Base-by-base conservation (phyloP, 2,329 filamentous ascomycete species). In the Fusarium incarnatum region DNA sequence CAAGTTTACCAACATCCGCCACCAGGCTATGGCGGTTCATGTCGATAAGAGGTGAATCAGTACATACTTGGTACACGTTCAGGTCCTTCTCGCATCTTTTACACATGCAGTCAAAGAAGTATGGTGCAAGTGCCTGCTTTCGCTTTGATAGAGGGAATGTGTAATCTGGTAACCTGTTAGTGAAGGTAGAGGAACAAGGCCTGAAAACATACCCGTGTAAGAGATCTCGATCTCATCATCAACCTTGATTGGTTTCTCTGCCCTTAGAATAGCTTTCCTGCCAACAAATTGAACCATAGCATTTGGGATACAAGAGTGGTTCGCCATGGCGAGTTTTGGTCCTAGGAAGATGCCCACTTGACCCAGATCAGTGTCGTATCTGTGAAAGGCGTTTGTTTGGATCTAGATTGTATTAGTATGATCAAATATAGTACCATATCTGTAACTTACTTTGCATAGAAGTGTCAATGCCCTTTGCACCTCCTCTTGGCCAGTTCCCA, bases 231-330 rank as follows among this genome's bases (percentile, higher is more conserved):
- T 83, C 78, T 90, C 86, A 27, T 89, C 84, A 10, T 83, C 87
- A 32, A 80, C 74, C 16, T 80, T 72, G 44, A 91, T 88, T 5
- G 80, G 76, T 23, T 72, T 76, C 56, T 85, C 81, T 3, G 88
- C 86, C 40, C 84, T 81, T 16, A 91, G 77, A 5, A 85, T 77
- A 5, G 87, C 84, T 6, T 77, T 81, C 8, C 87, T 82, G 6
- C 85, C 85, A 41, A 83, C 71, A 55, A 90, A 89, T 45, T 85
- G 82, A 18, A 91, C 85, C 49, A 84, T 80, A 2, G 88, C 87
- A 68, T 89, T 90, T 6, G 88, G 88, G 4, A 84, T 75, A 67
- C 89, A 91, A 0, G 87, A 88, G 74, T 91, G 89, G 67, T 91
- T 91, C 23, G 83, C 83, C 84, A 89, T 88, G 61, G 87, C 85